Evolutionary conservation across 305 asterid species (phyloP), one percentile per base, ranked within the genome.

Genomic region (Solanum hybrid): DNA sequence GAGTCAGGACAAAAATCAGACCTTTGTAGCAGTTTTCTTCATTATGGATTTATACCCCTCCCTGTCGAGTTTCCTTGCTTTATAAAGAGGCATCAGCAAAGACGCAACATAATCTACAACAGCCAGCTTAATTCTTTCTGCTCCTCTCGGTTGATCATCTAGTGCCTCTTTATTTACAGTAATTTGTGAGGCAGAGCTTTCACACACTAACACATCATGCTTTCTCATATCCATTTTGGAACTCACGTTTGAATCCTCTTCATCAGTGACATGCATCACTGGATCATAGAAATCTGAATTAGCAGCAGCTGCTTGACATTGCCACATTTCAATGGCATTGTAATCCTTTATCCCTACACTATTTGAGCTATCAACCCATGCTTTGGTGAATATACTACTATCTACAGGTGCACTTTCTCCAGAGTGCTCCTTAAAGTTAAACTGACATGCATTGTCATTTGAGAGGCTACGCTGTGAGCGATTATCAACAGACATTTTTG

Each of bases 1-100:
- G 78, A 51, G 60, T 32, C 35, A 2, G 11, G 35, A 78, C 86
- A 78, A 84, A 79, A 91, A 37, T 86, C 34, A 79, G 69, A 98
- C 99, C 99, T 96, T 96, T 90, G 98, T 95, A 73, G 99, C 99
- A 66, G 99, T 94, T 96, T 96, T 98, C 95, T 98, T 98, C 99
- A 98, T 98, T 87, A 98, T 96, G 78, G 96, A 92, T 94, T 96
- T 98, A 91, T 96, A 98, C 86, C 96, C 97, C 5, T 96, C 99
- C 92, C 92, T 95, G 87, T 96, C 98, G 51, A 98, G 93, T 94
- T 98, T 98, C 92, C 98, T 95, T 81, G 99, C 96, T 92, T 95
- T 98, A 90, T 95, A 98, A 87, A 98, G 98, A 79, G 99, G 99
- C 99, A 98, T 98, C 90, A 98, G 97, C 91, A 98, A 92, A 34